A percentile compares a stretch with the other conserved stretches of the same genome.
Evolutionary conservation across 148 eudicot species (phyloP).

Genomic region (Heliamphora exappendiculata): DNA sequence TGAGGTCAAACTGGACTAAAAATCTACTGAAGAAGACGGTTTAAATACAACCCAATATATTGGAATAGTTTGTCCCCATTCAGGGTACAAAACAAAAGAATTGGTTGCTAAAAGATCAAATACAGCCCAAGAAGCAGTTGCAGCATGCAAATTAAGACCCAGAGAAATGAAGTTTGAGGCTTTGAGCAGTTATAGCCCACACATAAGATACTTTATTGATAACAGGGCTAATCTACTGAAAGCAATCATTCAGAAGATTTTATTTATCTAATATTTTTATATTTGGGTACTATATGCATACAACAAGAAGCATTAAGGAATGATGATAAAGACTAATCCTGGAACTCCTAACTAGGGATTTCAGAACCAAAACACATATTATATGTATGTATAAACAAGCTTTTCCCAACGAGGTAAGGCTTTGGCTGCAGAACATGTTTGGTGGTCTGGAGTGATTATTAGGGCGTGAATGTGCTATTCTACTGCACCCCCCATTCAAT

Average conservation of each 20-base stretch:
- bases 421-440: neutral
- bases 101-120: neutral
- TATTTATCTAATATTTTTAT: neutral
- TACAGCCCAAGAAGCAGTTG: neutral
- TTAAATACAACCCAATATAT: no score
- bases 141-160: neutral
- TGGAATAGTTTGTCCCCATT: no score
- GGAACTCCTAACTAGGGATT: neutral
- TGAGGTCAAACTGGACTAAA: neutral
- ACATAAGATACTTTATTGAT: neutral
- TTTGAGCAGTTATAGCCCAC: neutral
- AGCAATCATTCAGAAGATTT: neutral
- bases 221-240: neutral
- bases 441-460: neutral
- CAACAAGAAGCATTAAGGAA: neutral
- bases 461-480: neutral
- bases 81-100: no score
- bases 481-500: no score
- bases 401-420: neutral
- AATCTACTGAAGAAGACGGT: no score
- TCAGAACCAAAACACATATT: neutral
- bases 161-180: neutral
- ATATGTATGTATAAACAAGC: neutral
- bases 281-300: neutral
- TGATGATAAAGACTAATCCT: neutral